Conservation (phyloP, 768 basidiomycete species). For the Roridomyces roridus region DNA sequence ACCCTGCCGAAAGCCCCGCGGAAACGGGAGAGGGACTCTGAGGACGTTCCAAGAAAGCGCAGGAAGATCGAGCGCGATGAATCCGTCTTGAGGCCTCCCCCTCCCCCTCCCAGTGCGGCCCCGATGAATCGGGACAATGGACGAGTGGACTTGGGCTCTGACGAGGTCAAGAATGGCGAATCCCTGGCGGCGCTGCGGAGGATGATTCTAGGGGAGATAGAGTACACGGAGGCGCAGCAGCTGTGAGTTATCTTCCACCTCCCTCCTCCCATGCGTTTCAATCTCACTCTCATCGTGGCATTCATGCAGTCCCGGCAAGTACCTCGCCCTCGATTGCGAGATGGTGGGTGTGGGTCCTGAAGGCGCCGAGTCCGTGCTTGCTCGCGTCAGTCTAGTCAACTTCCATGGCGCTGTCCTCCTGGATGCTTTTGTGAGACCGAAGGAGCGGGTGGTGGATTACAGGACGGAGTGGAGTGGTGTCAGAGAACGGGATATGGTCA, state of each 20-base stretch:
- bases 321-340: conserved; percentile 92
- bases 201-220: conserved; percentile 58
- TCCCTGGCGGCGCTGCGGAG: conserved; percentile 51
- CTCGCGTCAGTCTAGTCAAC: conserved; percentile 90
- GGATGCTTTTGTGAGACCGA: conserved; percentile 86
- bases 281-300: conserved; percentile 14
- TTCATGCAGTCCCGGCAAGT: conserved; percentile 63
- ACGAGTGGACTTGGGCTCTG: background rate
- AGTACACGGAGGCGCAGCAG: conserved; percentile 46
- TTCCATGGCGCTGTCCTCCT: conserved; percentile 80
- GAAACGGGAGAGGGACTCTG: conserved; percentile 6
- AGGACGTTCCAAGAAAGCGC: conserved; percentile 30
- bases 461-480: conserved; percentile 91
- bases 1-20: conserved; percentile 6
- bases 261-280: background rate
- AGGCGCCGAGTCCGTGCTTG: conserved; percentile 82
- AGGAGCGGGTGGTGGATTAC: conserved; percentile 91
- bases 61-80: conserved; percentile 33
- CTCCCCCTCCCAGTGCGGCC: conserved; percentile 2
- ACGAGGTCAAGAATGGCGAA: conserved; percentile 52
- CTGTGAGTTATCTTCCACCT: conserved; percentile 57
- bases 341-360: conserved; percentile 95
- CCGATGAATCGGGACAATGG: background rate
- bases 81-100: conserved; percentile 17
- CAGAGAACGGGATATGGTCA: conserved; percentile 71